phyloP scores from a whole-genome alignment of 2,329 filamentous ascomycete genomes.

The Intubia oerlemansii region DNA sequence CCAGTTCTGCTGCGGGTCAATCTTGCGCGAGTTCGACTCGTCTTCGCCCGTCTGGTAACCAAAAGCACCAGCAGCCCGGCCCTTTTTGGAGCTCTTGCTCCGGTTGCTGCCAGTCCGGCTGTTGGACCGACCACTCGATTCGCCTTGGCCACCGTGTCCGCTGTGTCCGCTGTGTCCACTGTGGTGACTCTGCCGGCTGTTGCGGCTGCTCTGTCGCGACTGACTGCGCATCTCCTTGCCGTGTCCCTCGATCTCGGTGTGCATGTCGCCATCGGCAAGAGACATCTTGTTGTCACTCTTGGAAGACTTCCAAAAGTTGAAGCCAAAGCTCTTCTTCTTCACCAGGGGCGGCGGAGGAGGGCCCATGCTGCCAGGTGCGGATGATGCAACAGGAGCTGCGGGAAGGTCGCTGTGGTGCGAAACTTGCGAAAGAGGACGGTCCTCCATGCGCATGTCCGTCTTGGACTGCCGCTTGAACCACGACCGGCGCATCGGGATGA shows the following conservation, averaged over 20 bases:
- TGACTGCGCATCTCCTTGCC: constrained; percentile 4
- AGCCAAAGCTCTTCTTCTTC: constrained; percentile 28
- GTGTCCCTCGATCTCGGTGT: constrained; percentile 17
- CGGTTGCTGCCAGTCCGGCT: constrained; percentile 3
- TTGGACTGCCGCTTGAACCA: constrained; percentile 9
- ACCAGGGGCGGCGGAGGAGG: constrained; percentile 4
- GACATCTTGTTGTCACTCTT: constrained; percentile 21
- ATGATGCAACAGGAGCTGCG: too few relatives aligned
- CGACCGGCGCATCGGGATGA: constrained; percentile 2
- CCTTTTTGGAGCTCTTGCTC: constrained; percentile 3
- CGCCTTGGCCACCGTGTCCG: too few relatives aligned
- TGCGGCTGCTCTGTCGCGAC: constrained; percentile 7
- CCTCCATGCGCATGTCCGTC: constrained; percentile 8
- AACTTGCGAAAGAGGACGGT: too few relatives aligned
- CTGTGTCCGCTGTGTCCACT: too few relatives aligned
- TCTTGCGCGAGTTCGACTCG: constrained; percentile 26
- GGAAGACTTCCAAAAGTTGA: constrained; percentile 32
- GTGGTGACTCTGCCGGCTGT: background rate
- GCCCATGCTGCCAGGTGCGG: background rate
- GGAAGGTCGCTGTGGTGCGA: background rate
- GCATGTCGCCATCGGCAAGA: too few relatives aligned
- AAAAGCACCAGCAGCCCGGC: background rate
- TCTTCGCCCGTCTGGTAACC: constrained; percentile 12
- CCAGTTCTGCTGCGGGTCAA: constrained; percentile 61
- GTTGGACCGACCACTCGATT: too few relatives aligned